These are phyloP conservation scores for Casuarina cunninghamiana DNA, from an alignment of 306 rosid genomes.

Conservation along the genomic window DNA sequence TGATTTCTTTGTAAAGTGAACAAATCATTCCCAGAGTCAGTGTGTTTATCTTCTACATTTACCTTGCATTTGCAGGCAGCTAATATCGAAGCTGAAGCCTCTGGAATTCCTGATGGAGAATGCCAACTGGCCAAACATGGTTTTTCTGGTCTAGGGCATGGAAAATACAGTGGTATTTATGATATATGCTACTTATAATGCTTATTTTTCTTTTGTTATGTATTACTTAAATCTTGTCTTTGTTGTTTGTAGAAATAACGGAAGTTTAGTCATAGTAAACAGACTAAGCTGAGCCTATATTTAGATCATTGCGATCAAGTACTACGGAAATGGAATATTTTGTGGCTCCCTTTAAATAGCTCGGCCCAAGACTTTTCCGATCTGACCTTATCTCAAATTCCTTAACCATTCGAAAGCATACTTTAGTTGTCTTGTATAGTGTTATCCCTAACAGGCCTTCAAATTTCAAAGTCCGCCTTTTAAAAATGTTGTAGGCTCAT, in stretches of 20 bases:
- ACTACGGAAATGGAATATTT: background rate
- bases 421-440: background rate
- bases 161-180: conserved; percentile 82
- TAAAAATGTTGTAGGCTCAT: background rate
- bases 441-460: background rate
- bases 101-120: conserved; percentile 68
- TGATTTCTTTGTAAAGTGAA: background rate
- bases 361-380: background rate
- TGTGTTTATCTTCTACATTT: background rate
- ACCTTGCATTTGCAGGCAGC: conserved; percentile 68
- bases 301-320: conserved; percentile 3
- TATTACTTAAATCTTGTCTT: background rate
- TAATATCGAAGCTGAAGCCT: conserved; percentile 79
- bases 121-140: conserved; percentile 81
- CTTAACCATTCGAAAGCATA: background rate
- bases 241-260: background rate
- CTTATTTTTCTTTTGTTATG: conserved; percentile 13
- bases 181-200: conserved; percentile 22
- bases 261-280: background rate
- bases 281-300: conserved; percentile 1
- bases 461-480: background rate
- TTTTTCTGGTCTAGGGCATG: conserved; percentile 73
- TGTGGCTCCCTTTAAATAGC: background rate
- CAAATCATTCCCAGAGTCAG: background rate
- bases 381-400: background rate